phyloP scores from a whole-genome alignment of 768 basidiomycete species.

The Lactarius vividus region DNA sequence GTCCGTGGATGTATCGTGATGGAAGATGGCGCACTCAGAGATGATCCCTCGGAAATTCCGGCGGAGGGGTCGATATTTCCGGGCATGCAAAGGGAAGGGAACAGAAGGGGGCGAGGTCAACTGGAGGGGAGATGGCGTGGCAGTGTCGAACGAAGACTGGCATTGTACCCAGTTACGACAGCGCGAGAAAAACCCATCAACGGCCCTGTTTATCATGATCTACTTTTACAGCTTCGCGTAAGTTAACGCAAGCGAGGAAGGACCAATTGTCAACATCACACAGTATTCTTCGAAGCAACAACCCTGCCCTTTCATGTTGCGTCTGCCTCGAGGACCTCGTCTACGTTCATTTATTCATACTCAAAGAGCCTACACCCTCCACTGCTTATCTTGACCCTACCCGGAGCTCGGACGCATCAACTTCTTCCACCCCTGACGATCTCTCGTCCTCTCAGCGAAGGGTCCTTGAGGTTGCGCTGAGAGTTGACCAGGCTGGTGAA shows the following conservation, averaged over 20 bases:
- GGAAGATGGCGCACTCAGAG: slow-evolving; percentile 4
- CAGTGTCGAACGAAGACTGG: neutral
- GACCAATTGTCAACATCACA: too few species aligned
- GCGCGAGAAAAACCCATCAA: slow-evolving; percentile 11
- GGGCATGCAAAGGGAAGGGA: slow-evolving; percentile 8
- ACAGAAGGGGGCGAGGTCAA: neutral
- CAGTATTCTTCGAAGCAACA: too few species aligned
- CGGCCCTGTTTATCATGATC: neutral
- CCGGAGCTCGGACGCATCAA: slow-evolving; percentile 39
- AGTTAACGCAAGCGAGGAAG: too few species aligned
- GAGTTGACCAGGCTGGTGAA: slow-evolving; percentile 96
- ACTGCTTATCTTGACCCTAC: slow-evolving; percentile 46
- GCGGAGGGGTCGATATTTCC: neutral
- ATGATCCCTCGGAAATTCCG: neutral
- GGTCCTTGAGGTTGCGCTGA: slow-evolving; percentile 62
- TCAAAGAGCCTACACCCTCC: slow-evolving; percentile 38
- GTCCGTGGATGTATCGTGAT: neutral
- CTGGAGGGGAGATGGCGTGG: neutral
- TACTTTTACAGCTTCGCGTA: too few species aligned
- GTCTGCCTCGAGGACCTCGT: neutral
- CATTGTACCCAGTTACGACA: neutral
- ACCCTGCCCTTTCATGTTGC: neutral
- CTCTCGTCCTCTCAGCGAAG: slow-evolving; percentile 50
- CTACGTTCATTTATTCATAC: slow-evolving; percentile 19
- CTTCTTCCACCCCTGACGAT: slow-evolving; percentile 53